These are phyloP conservation scores for Tetraselmis striata DNA, from an alignment of 139 green algal species.

Conservation along the genomic window DNA sequence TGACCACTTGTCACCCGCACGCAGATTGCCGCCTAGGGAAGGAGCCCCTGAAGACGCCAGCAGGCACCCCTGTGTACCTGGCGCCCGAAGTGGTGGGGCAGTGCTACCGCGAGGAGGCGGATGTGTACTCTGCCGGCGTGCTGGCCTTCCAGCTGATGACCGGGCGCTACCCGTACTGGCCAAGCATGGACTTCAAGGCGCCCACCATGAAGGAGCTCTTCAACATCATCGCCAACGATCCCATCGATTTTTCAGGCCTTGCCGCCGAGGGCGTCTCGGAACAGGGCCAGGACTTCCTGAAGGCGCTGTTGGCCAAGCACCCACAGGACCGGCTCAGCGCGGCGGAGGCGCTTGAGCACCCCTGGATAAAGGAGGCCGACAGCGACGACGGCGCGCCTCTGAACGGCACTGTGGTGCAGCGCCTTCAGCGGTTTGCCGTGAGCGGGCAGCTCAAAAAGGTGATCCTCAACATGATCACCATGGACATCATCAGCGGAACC, in stretches of 20 bases:
- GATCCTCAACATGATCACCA: conserved; percentile 14
- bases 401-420: conserved; percentile 10
- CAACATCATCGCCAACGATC: conserved; percentile 1
- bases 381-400: conserved; percentile 4
- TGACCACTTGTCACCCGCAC: too few relatives aligned
- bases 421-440: conserved; percentile 17
- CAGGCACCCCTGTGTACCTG: conserved; percentile 16
- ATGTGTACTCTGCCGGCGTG: conserved; percentile 1
- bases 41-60: neutral
- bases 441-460: conserved; percentile 19
- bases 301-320: conserved; percentile 5
- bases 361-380: conserved; percentile 9
- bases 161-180: conserved; percentile 10
- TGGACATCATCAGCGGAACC: neutral
- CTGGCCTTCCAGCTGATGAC: conserved; percentile 11
- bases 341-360: conserved; percentile 8
- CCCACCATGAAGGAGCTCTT: neutral
- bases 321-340: neutral
- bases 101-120: conserved; percentile 1
- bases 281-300: conserved; percentile 6
- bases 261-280: conserved; percentile 2
- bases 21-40: too few relatives aligned
- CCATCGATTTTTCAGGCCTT: conserved; percentile 7
- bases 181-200: neutral
- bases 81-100: conserved; percentile 15